Conservation (phyloP, 2,329 filamentous ascomycete species). For the Didymella segeticola region DNA sequence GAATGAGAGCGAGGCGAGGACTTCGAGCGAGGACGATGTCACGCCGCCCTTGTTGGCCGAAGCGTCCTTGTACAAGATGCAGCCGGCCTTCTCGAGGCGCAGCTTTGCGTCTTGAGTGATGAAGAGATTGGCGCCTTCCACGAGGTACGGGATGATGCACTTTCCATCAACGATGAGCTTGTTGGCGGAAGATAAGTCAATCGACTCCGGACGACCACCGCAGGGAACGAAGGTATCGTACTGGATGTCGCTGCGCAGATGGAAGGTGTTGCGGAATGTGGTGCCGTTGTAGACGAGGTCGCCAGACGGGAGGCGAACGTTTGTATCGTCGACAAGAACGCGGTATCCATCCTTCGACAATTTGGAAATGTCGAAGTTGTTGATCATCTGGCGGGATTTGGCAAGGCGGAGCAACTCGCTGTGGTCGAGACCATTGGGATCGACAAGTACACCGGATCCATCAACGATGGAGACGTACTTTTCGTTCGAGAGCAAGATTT, state of each 20-base stretch:
- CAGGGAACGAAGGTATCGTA: constrained; percentile 95
- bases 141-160: constrained; percentile 86
- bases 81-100: constrained; percentile 91
- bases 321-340: constrained; percentile 88
- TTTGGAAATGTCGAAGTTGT: constrained; percentile 82
- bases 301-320: constrained; percentile 84
- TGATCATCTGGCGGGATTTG: constrained; percentile 87
- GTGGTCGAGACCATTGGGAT: constrained; percentile 86
- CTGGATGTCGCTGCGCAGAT: constrained; percentile 75
- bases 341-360: constrained; percentile 89
- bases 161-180: constrained; percentile 92
- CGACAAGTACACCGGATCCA: constrained; percentile 91
- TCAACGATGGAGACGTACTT: constrained; percentile 97
- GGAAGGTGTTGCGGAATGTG: constrained; percentile 96
- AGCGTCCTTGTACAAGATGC: constrained; percentile 95
- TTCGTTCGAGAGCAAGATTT: constrained; percentile 94
- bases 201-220: constrained; percentile 94
- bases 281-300: constrained; percentile 91
- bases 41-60: constrained; percentile 99
- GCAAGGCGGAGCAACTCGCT: constrained; percentile 84
- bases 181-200: constrained; percentile 86
- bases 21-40: constrained; percentile 94
- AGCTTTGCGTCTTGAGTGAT: constrained; percentile 98
- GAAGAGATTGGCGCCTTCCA: constrained; percentile 97
- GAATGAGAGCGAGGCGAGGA: constrained; percentile 92